These are phyloP conservation scores for Suhomyces sp. DNA, from an alignment of 805 yeast species.

Conservation along the genomic window DNA sequence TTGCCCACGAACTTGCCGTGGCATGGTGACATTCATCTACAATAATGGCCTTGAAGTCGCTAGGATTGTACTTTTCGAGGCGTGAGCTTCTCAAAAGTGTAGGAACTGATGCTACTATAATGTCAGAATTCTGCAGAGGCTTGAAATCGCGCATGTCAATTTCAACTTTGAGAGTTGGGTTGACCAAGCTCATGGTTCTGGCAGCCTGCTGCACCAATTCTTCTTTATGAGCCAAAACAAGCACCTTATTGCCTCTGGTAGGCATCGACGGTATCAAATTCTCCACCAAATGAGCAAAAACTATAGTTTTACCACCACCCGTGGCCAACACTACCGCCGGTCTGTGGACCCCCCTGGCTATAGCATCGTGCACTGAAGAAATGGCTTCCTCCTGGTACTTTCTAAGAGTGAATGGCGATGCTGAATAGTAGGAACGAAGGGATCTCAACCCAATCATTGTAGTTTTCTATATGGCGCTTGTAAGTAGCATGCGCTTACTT, in stretches of 20 bases:
- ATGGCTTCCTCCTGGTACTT: conserved; percentile 75
- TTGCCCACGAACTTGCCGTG: conserved; percentile 63
- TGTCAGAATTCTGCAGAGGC: conserved; percentile 50
- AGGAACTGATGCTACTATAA: conserved; percentile 76
- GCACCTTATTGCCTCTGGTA: conserved; percentile 33
- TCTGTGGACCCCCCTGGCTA: conserved; percentile 46
- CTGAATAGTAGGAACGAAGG: neutral
- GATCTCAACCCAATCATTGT: neutral
- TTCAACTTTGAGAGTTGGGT: conserved; percentile 54
- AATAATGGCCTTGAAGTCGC: conserved; percentile 66
- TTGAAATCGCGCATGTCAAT: conserved; percentile 65
- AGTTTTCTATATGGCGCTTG: neutral
- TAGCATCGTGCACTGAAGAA: conserved; percentile 47
- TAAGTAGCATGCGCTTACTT: too few relatives aligned
- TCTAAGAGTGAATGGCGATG: conserved; percentile 15
- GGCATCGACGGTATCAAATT: conserved; percentile 31
- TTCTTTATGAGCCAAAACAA: conserved; percentile 76
- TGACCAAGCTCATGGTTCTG: conserved; percentile 39
- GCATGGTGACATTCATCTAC: conserved; percentile 95
- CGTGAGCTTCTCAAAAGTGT: conserved; percentile 50
- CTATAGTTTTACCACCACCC: conserved; percentile 92
- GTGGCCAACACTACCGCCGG: conserved; percentile 87
- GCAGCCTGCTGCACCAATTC: conserved; percentile 77
- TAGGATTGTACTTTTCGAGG: conserved; percentile 52
- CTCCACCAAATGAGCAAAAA: conserved; percentile 59